Conservation (phyloP, 1,284 basidiomycete genomes). For the Moesziomyces sp. region DNA sequence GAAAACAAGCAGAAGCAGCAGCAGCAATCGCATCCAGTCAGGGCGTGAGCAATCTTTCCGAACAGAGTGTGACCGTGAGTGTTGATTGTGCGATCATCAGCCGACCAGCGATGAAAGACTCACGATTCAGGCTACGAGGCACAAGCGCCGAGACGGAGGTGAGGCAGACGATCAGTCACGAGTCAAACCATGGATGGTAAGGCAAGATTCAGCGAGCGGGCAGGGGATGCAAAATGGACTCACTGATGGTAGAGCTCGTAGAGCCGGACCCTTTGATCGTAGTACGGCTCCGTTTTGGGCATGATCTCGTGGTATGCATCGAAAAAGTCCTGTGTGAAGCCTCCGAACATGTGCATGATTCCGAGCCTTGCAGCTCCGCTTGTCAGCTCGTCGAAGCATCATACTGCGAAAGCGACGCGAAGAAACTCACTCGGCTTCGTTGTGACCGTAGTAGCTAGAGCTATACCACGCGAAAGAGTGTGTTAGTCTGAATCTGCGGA, state of each 20-base stretch:
- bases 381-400: not conserved
- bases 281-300: constrained; percentile 29
- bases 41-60: not conserved
- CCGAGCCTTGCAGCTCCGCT: constrained; percentile 16
- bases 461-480: constrained; percentile 1
- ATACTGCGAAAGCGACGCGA: not conserved
- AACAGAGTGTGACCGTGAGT: not conserved
- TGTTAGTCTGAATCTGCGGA: not conserved
- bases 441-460: constrained; percentile 49
- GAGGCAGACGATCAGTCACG: not conserved
- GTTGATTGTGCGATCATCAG: too few relatives aligned
- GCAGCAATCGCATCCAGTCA: not conserved
- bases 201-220: not conserved
- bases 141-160: not conserved
- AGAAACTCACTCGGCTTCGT: constrained; percentile 40
- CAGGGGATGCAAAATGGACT: constrained; percentile 4
- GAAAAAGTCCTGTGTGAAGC: constrained; percentile 45
- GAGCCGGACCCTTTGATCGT: constrained; percentile 25
- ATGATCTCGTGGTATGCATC: constrained; percentile 41
- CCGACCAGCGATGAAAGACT: constrained; percentile 3
- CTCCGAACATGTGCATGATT: constrained; percentile 50
- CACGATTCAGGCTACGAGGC: constrained; percentile 26
- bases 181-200: not conserved
- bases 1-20: not conserved
- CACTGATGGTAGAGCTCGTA: constrained; percentile 49